Base-by-base conservation (phyloP, 169 alveolate genomes). In the Plasmodium sp. region DNA sequence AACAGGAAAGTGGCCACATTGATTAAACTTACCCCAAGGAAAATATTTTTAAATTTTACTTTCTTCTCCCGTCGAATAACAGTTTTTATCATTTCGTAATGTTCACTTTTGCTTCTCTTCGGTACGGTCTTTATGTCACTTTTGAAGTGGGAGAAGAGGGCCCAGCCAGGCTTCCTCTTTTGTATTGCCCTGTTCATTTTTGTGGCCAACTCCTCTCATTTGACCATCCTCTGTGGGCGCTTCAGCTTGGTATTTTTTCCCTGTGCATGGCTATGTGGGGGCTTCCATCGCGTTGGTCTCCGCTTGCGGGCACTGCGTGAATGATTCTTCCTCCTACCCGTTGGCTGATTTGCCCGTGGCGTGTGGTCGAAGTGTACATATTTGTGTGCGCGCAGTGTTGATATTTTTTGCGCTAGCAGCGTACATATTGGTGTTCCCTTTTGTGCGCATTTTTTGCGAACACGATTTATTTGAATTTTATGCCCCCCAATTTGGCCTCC, bases 31-130 rank as follows among this genome's bases (percentile, higher is more conserved):
- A 90, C 91, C n/a, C 79, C 22, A 41, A 90, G 39, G 22, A 90
- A 79, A 5, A 90, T 90, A 41, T 90, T 90, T 80, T 58, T 62
- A 90, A 90, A 90, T 39, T 81, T 80, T 39, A 27, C 83, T 79
- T 90, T 48, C 33, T 90, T 90, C 67, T 79, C 84, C 73, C 36
- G 45, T 14, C 51, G 84, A 14, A 48, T 33, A 48, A 43, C 73
- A 6, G 90, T 85, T 80, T 39, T 90, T 3, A 90, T 62, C 34
- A 79, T 48, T 48, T 43, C 86, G 51, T 90, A 90, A 45, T 90
- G 91, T 4, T 6, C 85, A 58, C 62, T 62, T 90, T 80, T n/a
- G 14, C 10, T 75, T 33, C 33, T 36, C 31, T 80, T 72, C 51
- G 54, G 34, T 45, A 62, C 5, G 16, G 81, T 80, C 31, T 67